Evolutionary conservation across 169 alveolate genomes (phyloP), one percentile per base, ranked within the genome.

Genomic region (Hepatocystis sp.): DNA sequence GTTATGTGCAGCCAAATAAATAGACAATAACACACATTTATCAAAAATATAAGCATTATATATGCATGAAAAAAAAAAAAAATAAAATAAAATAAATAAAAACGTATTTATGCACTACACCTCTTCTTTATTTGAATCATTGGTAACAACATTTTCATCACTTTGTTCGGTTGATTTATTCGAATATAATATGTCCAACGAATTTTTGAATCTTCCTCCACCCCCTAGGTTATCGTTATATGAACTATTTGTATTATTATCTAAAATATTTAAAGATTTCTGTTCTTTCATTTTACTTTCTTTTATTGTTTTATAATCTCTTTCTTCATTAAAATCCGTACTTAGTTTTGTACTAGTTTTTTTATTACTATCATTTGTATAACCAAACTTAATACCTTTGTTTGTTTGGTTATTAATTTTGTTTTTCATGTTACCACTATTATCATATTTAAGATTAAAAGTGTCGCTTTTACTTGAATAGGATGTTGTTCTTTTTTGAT

Each of bases 151-250:
- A 39, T n/a, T 58, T 4, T 28, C 1, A 63, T 40, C 66, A 4
- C 21, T 15, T 1, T 30, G 42, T 44, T 19, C 40, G 7, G 78
- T 17, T 1, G 65, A 39, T 17, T 76, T 76, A 42, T 32, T 76
- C 40, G 58, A 76, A 52, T 76, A 71, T 28, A 76, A 11, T 65
- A 76, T 76, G 21, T 76, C 88, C 56, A 42, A 76, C 10, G 68
- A 36, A 28, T n/a, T 28, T 5, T 19, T 28, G 4, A 39, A 10
- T 56, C 34, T 76, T 42, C 5, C 19, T 19, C 27, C 17, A 23
- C 46, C 88, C 0, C 19, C 42, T 51, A 56, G 39, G 23, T 76
- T 56, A 36, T 44, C 34, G n/a, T n/a, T n/a, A n/a, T n/a, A n/a
- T 40, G 47, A 56, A 71, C 3, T 19, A 23, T 42, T 60, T 76